Evolutionary conservation across 2,329 filamentous ascomycete genomes (phyloP), one percentile per base, ranked within the genome.

Genomic region (Hypoxylon sp.): DNA sequence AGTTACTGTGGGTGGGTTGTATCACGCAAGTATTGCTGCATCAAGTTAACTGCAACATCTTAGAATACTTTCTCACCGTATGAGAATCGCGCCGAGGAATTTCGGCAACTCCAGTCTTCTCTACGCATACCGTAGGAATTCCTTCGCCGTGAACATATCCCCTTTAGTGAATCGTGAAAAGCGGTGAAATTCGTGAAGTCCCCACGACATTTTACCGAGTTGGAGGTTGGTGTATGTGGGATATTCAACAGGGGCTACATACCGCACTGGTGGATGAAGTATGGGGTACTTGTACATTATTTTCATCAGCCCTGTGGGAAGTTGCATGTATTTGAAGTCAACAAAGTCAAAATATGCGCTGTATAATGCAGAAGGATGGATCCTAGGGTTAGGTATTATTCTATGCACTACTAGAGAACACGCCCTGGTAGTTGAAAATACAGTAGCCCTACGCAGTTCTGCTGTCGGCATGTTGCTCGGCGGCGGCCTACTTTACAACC

Each of bases 281-380:
- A 70, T 60, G 58, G 64, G 68, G 59, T 63, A 60, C 58, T 65
- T 60, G 55, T 60, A 56, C 57, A 61, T 59, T 36, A 46, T n/a
- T 23, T 32, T 65, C 46, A 63, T 70, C 65, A 69, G 65, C 65
- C 65, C 63, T 64, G 60, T 58, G 63, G 63, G 36, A 59, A 63
- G 62, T 64, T 34, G 48, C 52, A 48, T 30, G 25, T 34, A 14
- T n/a, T n/a, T n/a, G n/a, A 62, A 45, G 59, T 55, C 36, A 51
- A 60, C 48, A 41, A 60, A 56, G 55, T 61, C 46, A 52, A 58
- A 62, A 55, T 60, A 56, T n/a, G n/a, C 36, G 28, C 23, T 23
- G 36, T 49, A 53, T 63, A 38, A 43, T 43, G 38, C 38, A 43
- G 17, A 36, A 52, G 19, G 56, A 63, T 60, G 46, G 59, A 50